Evolutionary conservation across 371 early-diverging fungal genomes (phyloP).

Genomic region (Apophysomyces variabilis): DNA sequence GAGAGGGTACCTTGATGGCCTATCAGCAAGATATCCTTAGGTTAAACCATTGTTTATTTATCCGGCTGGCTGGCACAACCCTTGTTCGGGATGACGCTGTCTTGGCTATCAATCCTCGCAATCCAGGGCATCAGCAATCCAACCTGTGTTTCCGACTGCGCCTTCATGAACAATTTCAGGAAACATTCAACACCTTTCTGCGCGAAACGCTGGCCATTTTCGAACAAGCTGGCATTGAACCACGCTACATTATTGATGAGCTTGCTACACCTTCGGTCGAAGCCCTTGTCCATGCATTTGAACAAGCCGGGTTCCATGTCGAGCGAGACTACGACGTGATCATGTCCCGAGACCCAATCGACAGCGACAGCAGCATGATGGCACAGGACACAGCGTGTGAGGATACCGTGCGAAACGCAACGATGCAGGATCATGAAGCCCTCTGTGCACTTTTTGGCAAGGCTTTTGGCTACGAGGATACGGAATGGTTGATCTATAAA

Average conservation of each 20-base stretch:
- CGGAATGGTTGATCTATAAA: slow-evolving; percentile 15
- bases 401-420: slow-evolving; percentile 1
- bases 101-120: slow-evolving; percentile 15
- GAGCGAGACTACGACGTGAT: slow-evolving; percentile 18
- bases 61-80: slow-evolving; percentile 15
- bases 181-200: background rate
- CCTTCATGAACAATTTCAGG: background rate
- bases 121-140: slow-evolving; percentile 20
- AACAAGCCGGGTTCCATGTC: slow-evolving; percentile 1
- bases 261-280: slow-evolving; percentile 12
- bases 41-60: slow-evolving; percentile 17
- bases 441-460: slow-evolving; percentile 6
- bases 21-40: slow-evolving; percentile 2
- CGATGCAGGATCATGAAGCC: background rate
- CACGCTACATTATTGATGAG: slow-evolving; percentile 13
- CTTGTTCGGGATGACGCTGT: slow-evolving; percentile 15
- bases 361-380: too few species aligned
- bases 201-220: background rate
- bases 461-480: slow-evolving; percentile 11
- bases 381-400: background rate
- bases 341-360: background rate
- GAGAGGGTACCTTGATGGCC: background rate
- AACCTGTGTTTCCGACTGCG: slow-evolving; percentile 16
- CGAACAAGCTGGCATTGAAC: background rate
- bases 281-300: background rate